Evolutionary conservation across 805 yeast species (phyloP).

Genomic region (Hanseniaspora mollemarum): DNA sequence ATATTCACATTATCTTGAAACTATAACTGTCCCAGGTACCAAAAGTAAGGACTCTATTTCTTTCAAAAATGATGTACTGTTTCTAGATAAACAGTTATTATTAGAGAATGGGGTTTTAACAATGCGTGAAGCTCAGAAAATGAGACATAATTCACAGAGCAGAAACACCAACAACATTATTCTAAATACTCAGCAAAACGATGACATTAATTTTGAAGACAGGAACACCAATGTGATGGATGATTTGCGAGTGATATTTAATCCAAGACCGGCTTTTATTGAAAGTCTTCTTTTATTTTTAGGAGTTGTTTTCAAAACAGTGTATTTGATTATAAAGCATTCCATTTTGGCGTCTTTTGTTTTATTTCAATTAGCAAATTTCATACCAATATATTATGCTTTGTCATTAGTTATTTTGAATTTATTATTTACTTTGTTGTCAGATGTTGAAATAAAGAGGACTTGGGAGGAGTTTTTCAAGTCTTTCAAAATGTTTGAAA

Average conservation of each 20-base stretch:
- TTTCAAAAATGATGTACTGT: not conserved
- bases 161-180: not conserved
- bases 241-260: constrained; percentile 6
- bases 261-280: constrained; percentile 5
- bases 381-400: constrained; percentile 20
- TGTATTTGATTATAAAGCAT: constrained; percentile 21
- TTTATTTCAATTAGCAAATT: constrained; percentile 20
- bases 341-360: constrained; percentile 22
- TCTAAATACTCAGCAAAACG: not conserved
- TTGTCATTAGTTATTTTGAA: constrained; percentile 18
- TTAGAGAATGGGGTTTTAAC: not conserved
- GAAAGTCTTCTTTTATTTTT: constrained; percentile 1
- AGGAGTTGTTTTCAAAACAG: constrained; percentile 19
- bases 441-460: constrained; percentile 23
- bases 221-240: not conserved
- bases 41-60: not conserved
- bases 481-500: constrained; percentile 7
- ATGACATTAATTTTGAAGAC: not conserved
- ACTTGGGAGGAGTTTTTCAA: constrained; percentile 25
- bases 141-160: not conserved
- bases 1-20: not conserved
- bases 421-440: constrained; percentile 20
- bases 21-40: not conserved
- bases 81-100: not conserved
- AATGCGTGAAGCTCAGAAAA: not conserved